A percentile compares a stretch with the other conserved stretches of the same genome.
phyloP scores from a whole-genome alignment of 768 basidiomycete genomes.

The Myochromella boudieri region DNA sequence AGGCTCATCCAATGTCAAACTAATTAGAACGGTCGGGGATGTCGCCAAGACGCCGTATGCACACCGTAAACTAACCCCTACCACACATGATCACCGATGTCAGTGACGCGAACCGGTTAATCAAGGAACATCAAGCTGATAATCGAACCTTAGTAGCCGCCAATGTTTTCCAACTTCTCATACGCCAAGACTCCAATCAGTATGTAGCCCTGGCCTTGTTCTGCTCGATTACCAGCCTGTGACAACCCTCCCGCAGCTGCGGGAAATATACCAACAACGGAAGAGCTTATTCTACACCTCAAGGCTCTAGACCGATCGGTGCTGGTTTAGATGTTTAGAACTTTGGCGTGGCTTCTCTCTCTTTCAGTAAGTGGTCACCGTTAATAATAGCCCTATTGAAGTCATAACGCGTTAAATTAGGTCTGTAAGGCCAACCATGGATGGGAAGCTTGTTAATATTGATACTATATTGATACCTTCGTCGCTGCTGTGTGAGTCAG shows the following conservation, averaged over 20 bases:
- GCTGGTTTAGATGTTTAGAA: slow-evolving; percentile 43
- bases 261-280: slow-evolving; percentile 48
- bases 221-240: too few relatives aligned
- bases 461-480: slow-evolving; percentile 49
- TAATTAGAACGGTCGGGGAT: slow-evolving; percentile 39
- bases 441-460: slow-evolving; percentile 41
- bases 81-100: too few relatives aligned
- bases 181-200: slow-evolving; percentile 49
- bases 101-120: slow-evolving; percentile 28
- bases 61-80: too few relatives aligned
- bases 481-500: slow-evolving; percentile 43
- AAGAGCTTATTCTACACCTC: slow-evolving; percentile 43
- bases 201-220: slow-evolving; percentile 20
- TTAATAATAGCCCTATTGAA: not conserved
- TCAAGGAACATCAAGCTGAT: slow-evolving; percentile 15
- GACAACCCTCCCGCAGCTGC: too few relatives aligned
- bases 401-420: not conserved
- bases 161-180: slow-evolving; percentile 48
- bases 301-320: slow-evolving; percentile 11
- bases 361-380: slow-evolving; percentile 41
- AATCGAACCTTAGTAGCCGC: slow-evolving; percentile 33
- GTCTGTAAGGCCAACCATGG: slow-evolving; percentile 44
- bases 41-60: slow-evolving; percentile 36
- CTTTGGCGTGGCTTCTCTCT: slow-evolving; percentile 49
- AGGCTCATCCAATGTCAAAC: slow-evolving; percentile 28